Percentiles rank a stretch among this genome's conserved stretches.
Evolutionary conservation across 2,329 filamentous ascomycete genomes (phyloP).

Genomic region (Cadophora sp.): DNA sequence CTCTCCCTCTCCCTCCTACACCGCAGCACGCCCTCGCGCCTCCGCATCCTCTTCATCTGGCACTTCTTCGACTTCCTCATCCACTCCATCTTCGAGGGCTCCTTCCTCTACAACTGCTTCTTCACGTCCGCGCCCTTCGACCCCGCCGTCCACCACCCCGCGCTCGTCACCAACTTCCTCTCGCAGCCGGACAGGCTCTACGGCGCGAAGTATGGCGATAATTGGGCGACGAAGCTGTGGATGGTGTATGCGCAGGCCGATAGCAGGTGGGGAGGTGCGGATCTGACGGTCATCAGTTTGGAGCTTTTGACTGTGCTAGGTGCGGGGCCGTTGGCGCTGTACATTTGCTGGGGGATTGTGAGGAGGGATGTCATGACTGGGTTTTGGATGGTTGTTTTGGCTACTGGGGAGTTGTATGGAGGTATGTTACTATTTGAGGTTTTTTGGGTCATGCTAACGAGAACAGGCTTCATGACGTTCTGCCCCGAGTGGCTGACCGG

Average conservation of each 20-base stretch:
- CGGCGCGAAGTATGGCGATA: slow-evolving; percentile 60
- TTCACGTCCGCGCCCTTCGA: slow-evolving; percentile 63
- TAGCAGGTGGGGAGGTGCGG: slow-evolving; percentile 66
- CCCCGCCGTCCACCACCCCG: slow-evolving; percentile 47
- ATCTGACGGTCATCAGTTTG: slow-evolving; percentile 67
- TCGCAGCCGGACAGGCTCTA: slow-evolving; percentile 57
- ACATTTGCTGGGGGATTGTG: slow-evolving; percentile 66
- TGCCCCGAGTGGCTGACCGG: slow-evolving; percentile 72
- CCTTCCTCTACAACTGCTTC: slow-evolving; percentile 94
- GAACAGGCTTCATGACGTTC: slow-evolving; percentile 72
- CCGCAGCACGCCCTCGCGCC: slow-evolving; percentile 51
- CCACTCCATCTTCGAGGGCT: slow-evolving; percentile 89
- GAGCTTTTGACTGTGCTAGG: slow-evolving; percentile 71
- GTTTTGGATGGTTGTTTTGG: slow-evolving; percentile 69
- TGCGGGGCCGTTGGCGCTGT: slow-evolving; percentile 64
- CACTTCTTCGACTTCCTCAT: slow-evolving; percentile 92
- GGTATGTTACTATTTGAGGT: slow-evolving; percentile 47
- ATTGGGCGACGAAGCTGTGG: slow-evolving; percentile 65
- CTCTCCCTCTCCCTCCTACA: slow-evolving; percentile 53
- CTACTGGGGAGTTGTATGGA: slow-evolving; percentile 71
- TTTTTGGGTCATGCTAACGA: slow-evolving; percentile 16
- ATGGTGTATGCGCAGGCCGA: slow-evolving; percentile 74
- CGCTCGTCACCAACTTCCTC: slow-evolving; percentile 53
- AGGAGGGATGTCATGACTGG: slow-evolving; percentile 60
- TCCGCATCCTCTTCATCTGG: slow-evolving; percentile 83